Base-by-base conservation (phyloP, 768 basidiomycete species). In the Lactarius sp. region DNA sequence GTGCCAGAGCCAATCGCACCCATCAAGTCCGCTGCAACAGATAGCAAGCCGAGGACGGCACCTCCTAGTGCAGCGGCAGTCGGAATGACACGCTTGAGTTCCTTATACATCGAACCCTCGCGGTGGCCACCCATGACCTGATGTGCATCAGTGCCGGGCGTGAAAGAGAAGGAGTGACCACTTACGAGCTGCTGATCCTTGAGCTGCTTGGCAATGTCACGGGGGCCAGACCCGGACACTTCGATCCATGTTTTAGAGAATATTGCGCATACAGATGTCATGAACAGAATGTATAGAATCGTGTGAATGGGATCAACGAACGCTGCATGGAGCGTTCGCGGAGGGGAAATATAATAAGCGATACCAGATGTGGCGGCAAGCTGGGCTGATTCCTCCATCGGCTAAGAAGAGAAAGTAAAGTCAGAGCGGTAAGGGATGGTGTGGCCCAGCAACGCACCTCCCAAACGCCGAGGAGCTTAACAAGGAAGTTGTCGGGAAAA, bases 171-270 rank as follows among this genome's bases (percentile, higher is more conserved):
- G 66, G 56, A 4, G 22, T 49, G 22, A 52, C 31, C 13, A 55
- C 73, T 47, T 34, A 88, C 96, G 90, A 98, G 94, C 70, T 92
- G 90, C 75, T 98, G 96, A 69, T 98, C 97, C 79, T 98, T 98
- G 72, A 98, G 85, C 73, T 98, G 96, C 76, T 94, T 96, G 34
- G 97, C 97, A 60, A 99, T 87, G 70, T 99, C 96, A 52, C 97
- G 78, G 12, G 96, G 97, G 20, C 97, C 94, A 59, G 88, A 90
- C 16, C 97, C 96, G 2, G 94, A 98, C 39, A 98, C 93, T 70
- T 98, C 96, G 68, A 99, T 98, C 96, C 97, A 99, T 0, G 96
- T 98, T 83, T 98, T 98, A 72, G 92, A 95, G 81, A 98, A 99
- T 68, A 98, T 81, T 14, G 97, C 96, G 73, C 95, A 98, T 16